A percentile compares a stretch with the other conserved stretches of the same genome.
Conservation (phyloP, 257 asterid species). For the Craterostigma plantagineum region DNA sequence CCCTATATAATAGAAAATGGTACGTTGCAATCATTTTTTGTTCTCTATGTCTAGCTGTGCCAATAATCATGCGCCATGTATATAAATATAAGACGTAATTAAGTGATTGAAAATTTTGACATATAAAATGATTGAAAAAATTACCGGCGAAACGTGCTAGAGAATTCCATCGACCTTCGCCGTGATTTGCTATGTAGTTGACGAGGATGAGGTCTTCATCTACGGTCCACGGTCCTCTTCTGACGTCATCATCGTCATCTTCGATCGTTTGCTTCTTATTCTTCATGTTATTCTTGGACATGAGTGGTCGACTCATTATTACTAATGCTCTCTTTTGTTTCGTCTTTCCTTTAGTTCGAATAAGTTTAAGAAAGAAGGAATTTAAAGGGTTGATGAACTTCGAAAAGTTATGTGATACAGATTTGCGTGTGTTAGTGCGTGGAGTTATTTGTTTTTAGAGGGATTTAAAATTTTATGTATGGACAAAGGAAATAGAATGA, state of each 20-base stretch:
- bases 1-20: too few species aligned
- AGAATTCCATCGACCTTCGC: conserved; percentile 94
- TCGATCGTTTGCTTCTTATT: conserved; percentile 3
- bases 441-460: neutral
- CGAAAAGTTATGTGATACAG: neutral
- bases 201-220: conserved; percentile 14
- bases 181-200: conserved; percentile 60
- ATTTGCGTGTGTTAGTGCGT: too few species aligned
- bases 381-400: too few species aligned
- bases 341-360: neutral
- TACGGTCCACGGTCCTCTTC: conserved; percentile 86
- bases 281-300: neutral
- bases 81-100: too few species aligned
- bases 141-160: conserved; percentile 64
- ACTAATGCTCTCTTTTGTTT: neutral
- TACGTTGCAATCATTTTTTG: too few species aligned
- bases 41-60: too few species aligned
- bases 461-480: neutral
- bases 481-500: conserved; percentile 4
- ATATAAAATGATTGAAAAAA: neutral
- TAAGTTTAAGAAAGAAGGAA: too few species aligned
- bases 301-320: neutral
- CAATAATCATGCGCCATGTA: too few species aligned
- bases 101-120: too few species aligned
- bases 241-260: conserved; percentile 21